These are phyloP conservation scores for Acidiella bohemica DNA, from an alignment of 495 filamentous ascomycete genomes.

Conservation along the genomic window DNA sequence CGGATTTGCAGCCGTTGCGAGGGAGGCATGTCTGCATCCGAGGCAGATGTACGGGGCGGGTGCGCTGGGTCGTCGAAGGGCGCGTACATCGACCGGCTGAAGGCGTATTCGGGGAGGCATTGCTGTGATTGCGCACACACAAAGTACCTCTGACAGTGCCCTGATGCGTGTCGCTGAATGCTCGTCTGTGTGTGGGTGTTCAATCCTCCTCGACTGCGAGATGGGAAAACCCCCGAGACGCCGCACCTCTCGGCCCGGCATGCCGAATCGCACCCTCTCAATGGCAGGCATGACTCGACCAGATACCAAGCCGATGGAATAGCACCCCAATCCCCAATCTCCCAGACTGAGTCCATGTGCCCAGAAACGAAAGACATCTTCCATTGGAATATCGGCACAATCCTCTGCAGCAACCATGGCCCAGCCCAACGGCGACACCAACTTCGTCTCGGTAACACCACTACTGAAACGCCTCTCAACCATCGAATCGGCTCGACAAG, in stretches of 20 bases:
- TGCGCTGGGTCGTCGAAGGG: slow-evolving; percentile 1
- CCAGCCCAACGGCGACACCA: neutral
- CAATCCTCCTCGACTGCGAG: too few species aligned
- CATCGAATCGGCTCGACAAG: slow-evolving; percentile 50
- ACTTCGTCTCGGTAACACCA: slow-evolving; percentile 57
- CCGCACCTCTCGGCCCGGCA: neutral
- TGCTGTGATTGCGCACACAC: too few species aligned
- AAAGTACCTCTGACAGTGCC: too few species aligned
- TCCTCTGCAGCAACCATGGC: too few species aligned
- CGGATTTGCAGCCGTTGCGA: slow-evolving; percentile 37
- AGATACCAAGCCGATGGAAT: too few species aligned
- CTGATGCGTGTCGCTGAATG: too few species aligned
- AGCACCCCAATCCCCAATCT: too few species aligned
- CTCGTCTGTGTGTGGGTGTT: too few species aligned
- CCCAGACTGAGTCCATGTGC: too few species aligned
- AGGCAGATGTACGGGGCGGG: slow-evolving; percentile 31
- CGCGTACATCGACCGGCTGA: neutral
- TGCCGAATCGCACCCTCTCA: neutral
- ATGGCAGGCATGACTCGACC: slow-evolving; percentile 3
- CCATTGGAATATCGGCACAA: too few species aligned
- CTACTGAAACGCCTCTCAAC: slow-evolving; percentile 62
- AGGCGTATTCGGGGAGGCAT: slow-evolving; percentile 14
- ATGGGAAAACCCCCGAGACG: neutral
- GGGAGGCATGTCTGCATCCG: slow-evolving; percentile 26
- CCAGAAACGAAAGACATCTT: too few species aligned